A percentile compares a stretch with the other conserved stretches of the same genome.
phyloP scores from a whole-genome alignment of 1,284 basidiomycete species.

The Limonomyces culmigenus region DNA sequence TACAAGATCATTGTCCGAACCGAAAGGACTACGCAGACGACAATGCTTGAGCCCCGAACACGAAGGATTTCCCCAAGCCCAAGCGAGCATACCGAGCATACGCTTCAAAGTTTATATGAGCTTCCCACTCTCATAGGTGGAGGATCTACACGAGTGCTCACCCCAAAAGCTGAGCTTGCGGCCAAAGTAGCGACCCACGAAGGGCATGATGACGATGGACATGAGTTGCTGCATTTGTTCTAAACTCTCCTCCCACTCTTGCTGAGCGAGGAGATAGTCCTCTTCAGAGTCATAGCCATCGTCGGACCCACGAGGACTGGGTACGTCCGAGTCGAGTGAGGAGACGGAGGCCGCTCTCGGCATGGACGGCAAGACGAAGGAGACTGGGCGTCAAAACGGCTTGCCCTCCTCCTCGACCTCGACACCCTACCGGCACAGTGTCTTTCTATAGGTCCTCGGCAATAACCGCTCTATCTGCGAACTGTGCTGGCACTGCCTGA shows the following conservation, averaged over 20 bases:
- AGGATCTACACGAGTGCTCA: conserved; percentile 26
- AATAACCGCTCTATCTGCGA: neutral
- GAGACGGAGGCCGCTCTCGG: conserved; percentile 23
- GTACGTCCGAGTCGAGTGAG: conserved; percentile 29
- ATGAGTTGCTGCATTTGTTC: conserved; percentile 70
- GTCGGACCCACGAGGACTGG: too few species aligned
- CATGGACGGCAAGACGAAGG: conserved; percentile 12
- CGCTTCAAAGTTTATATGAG: too few species aligned
- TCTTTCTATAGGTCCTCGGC: neutral
- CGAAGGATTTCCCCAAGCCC: conserved; percentile 52
- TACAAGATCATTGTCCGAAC: too few species aligned
- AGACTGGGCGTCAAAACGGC: neutral
- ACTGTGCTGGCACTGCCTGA: neutral
- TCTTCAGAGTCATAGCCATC: conserved; percentile 49
- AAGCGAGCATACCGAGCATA: conserved; percentile 56
- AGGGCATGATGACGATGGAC: conserved; percentile 68
- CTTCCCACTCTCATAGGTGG: too few species aligned
- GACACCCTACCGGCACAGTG: too few species aligned
- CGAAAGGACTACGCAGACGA: too few species aligned
- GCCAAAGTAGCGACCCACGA: conserved; percentile 79
- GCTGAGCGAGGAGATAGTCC: conserved; percentile 53
- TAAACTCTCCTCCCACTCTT: conserved; percentile 87
- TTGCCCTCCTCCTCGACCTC: neutral
- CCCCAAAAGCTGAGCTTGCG: conserved; percentile 76
- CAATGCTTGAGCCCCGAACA: conserved; percentile 29